Evolutionary conservation across 306 rosid genomes (phyloP).

Genomic region (Ormosia emarginata): DNA sequence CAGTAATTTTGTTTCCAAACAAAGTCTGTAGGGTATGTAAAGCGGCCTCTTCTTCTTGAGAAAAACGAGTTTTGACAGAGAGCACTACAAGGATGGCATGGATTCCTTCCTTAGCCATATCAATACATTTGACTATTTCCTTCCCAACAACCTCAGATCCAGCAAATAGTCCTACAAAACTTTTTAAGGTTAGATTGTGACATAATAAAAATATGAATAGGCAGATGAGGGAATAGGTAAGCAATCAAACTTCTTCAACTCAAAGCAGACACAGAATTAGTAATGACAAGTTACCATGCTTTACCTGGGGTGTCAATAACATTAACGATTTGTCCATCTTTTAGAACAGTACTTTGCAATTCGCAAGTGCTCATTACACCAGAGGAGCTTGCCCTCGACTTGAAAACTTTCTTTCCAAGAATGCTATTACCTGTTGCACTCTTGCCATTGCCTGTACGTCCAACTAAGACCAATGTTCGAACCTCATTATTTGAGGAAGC

Average conservation of each 20-base stretch:
- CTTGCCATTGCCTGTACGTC: conserved; percentile 90
- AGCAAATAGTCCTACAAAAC: conserved; percentile 57
- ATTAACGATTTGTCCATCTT: conserved; percentile 60
- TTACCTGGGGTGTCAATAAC: conserved; percentile 95
- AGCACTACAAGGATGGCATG: conserved; percentile 78
- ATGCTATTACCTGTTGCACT: conserved; percentile 88
- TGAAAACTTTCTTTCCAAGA: conserved; percentile 65
- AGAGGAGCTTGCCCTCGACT: conserved; percentile 51
- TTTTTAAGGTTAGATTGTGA: neutral
- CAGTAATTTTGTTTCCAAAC: conserved; percentile 69
- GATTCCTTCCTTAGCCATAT: conserved; percentile 85
- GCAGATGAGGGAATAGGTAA: neutral
- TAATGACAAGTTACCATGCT: neutral
- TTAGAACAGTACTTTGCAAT: conserved; percentile 46
- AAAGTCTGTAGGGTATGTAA: conserved; percentile 60
- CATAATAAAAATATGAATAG: neutral
- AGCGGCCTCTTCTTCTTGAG: conserved; percentile 72
- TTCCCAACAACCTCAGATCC: conserved; percentile 67
- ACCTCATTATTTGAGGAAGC: conserved; percentile 43
- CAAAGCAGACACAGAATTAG: neutral
- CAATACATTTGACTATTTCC: conserved; percentile 81
- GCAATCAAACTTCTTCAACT: neutral
- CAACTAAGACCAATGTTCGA: conserved; percentile 73
- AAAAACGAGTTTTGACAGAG: conserved; percentile 68
- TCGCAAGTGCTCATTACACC: conserved; percentile 68